Conservation (phyloP, 164 flowering plant species). For the Brasenia schreberi region DNA sequence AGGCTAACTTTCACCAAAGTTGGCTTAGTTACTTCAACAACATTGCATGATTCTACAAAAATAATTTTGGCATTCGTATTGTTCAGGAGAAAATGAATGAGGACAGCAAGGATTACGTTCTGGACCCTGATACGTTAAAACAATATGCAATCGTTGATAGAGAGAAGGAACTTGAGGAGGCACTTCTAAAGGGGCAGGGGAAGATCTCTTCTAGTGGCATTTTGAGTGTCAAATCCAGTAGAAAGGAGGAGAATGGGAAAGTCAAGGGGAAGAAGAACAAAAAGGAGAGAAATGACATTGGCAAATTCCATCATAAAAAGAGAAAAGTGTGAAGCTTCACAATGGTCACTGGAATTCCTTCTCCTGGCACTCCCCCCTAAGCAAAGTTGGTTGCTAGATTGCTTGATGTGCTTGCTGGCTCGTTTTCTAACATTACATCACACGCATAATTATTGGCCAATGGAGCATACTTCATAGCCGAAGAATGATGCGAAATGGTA, state of each 20-base stretch:
- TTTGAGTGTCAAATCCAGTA: conserved; percentile 59
- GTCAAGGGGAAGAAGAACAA: conserved; percentile 24
- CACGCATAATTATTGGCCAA: too few relatives aligned
- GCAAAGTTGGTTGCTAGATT: too few relatives aligned
- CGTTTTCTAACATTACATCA: too few relatives aligned
- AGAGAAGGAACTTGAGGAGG: conserved; percentile 60
- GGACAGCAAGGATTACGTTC: conserved; percentile 24
- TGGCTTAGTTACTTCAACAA: too few relatives aligned
- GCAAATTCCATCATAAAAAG: conserved; percentile 6
- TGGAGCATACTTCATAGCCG: too few relatives aligned
- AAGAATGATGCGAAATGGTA: too few relatives aligned
- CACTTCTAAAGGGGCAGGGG: conserved; percentile 43
- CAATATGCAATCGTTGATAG: conserved; percentile 59
- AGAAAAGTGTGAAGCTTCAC: background rate
- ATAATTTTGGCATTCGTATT: background rate
- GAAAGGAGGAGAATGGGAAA: conserved; percentile 27
- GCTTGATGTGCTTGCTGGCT: too few relatives aligned
- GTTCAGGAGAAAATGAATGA: conserved; percentile 69
- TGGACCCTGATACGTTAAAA: conserved; percentile 50
- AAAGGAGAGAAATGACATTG: conserved; percentile 35
- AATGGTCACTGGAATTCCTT: background rate
- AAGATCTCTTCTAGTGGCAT: conserved; percentile 49
- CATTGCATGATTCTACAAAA: too few relatives aligned
- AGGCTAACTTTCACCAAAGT: too few relatives aligned
- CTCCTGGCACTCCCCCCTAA: too few relatives aligned